Conservation (phyloP, 106 monocot genomes). For the Dioscorea zingiberensis region DNA sequence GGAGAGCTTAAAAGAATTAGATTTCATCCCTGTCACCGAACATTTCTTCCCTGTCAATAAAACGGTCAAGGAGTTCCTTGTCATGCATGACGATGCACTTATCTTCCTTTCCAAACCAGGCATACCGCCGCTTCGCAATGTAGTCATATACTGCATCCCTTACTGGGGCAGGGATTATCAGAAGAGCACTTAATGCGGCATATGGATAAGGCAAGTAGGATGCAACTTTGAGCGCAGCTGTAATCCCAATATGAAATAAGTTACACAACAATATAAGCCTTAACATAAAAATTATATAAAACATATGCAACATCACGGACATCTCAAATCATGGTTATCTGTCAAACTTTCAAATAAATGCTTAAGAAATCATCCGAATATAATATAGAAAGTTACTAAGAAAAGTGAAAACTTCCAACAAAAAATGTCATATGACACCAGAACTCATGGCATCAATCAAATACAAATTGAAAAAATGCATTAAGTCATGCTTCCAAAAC, state of each 20-base stretch:
- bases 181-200: slow-evolving; percentile 32
- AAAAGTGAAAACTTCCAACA: too few species aligned
- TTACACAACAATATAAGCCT: too few species aligned
- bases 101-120: slow-evolving; percentile 67
- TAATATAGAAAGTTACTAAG: too few species aligned
- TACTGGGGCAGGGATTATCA: slow-evolving; percentile 50
- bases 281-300: too few species aligned
- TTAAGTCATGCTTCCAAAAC: too few species aligned
- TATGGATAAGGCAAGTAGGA: slow-evolving; percentile 79
- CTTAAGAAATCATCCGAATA: too few species aligned
- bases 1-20: neutral
- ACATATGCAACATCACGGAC: too few species aligned
- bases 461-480: too few species aligned
- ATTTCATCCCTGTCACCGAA: slow-evolving; percentile 12
- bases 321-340: too few species aligned
- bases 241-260: neutral
- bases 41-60: slow-evolving; percentile 80
- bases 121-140: slow-evolving; percentile 52
- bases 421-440: too few species aligned
- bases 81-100: slow-evolving; percentile 67
- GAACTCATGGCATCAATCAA: too few species aligned
- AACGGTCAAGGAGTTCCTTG: slow-evolving; percentile 58
- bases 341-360: too few species aligned
- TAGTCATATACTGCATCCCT: slow-evolving; percentile 69
- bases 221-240: slow-evolving; percentile 74